Conservation (phyloP, 2,329 filamentous ascomycete genomes). For the Epichloe elymi region DNA sequence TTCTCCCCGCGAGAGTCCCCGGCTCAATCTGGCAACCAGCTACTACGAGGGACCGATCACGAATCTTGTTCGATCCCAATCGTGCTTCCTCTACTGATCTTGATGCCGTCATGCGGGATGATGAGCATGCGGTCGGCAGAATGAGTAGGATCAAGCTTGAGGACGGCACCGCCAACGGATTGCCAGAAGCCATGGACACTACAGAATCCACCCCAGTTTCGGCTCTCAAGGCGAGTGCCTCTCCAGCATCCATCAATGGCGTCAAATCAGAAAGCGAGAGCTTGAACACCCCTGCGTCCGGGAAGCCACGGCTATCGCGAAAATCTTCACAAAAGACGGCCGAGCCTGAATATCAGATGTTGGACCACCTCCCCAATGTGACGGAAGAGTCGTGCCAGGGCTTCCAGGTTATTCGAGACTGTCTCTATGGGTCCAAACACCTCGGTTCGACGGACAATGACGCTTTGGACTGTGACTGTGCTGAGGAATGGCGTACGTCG, state of each 20-base stretch:
- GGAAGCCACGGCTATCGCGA: constrained; percentile 55
- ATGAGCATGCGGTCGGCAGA: constrained; percentile 24
- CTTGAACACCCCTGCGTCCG: constrained; percentile 33
- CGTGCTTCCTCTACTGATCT: background rate
- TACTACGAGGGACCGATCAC: too few relatives aligned
- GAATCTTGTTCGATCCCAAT: background rate
- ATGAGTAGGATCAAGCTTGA: constrained; percentile 34
- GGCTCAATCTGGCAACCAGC: background rate
- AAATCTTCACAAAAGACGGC: constrained; percentile 56
- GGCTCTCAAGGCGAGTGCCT: constrained; percentile 16
- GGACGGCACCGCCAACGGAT: constrained; percentile 24
- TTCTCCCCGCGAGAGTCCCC: background rate
- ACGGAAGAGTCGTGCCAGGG: constrained; percentile 61
- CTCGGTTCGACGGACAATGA: constrained; percentile 86
- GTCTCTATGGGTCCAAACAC: constrained; percentile 82
- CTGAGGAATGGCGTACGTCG: constrained; percentile 86
- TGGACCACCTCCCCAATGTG: constrained; percentile 61
- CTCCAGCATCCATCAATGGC: constrained; percentile 32
- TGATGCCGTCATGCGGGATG: constrained; percentile 26
- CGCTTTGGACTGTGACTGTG: constrained; percentile 86
- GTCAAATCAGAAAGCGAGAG: constrained; percentile 27
- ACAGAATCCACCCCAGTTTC: constrained; percentile 26
- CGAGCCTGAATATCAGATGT: constrained; percentile 51
- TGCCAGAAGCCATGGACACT: constrained; percentile 27
- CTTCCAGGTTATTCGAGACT: constrained; percentile 74